Conservation (phyloP, 768 basidiomycete genomes). For the Podaxis sp. region DNA sequence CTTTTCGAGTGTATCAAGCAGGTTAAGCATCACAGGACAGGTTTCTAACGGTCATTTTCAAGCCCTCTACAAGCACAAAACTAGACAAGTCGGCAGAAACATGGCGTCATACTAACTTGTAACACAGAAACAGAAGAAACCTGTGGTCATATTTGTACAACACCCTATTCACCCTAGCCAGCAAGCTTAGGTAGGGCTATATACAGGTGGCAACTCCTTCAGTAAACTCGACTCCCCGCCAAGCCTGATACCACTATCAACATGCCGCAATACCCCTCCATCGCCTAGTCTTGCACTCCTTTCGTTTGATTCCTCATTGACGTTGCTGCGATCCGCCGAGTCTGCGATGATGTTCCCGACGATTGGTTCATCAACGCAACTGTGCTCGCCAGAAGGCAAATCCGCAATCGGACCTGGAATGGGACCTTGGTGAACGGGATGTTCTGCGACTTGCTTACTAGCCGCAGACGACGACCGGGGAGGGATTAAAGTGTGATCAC, state of each 20-base stretch:
- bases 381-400: background rate
- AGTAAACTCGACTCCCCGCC: conserved; percentile 1
- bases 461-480: too few species aligned
- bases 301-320: background rate
- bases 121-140: too few species aligned
- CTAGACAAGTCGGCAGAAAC: too few species aligned
- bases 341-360: background rate
- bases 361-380: background rate
- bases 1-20: too few species aligned
- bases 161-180: background rate
- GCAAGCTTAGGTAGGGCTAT: conserved; percentile 25
- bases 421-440: too few species aligned
- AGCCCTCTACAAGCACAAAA: too few species aligned
- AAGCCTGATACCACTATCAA: conserved; percentile 29
- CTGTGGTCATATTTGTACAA: background rate
- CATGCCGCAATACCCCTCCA: conserved; percentile 22
- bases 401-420: too few species aligned
- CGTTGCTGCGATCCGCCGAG: background rate
- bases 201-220: conserved; percentile 33
- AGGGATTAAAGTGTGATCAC: too few species aligned
- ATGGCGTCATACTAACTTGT: too few species aligned
- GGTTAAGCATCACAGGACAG: too few species aligned
- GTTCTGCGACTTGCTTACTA: too few species aligned
- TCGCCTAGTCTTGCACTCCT: background rate
- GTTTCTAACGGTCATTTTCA: too few species aligned